Evolutionary conservation across 2,329 filamentous ascomycete species (phyloP).

Genomic region (Trichophyton simii): DNA sequence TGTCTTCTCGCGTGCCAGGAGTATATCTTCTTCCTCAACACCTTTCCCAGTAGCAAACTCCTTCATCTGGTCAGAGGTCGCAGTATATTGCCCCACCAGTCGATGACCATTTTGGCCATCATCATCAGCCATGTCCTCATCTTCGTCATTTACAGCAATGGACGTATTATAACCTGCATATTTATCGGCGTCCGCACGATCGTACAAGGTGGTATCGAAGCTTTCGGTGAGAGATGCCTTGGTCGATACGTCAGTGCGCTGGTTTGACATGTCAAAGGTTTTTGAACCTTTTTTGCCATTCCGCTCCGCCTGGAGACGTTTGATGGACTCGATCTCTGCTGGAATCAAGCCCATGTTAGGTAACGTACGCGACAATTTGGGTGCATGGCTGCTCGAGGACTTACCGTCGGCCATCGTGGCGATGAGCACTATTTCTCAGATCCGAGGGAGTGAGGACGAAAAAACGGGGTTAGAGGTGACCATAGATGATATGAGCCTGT

Average conservation of each 20-base stretch:
- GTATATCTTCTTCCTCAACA: constrained; percentile 82
- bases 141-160: constrained; percentile 65
- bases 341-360: background rate
- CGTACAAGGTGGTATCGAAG: constrained; percentile 82
- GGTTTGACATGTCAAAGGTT: constrained; percentile 63
- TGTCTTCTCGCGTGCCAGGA: constrained; percentile 76
- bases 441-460: background rate
- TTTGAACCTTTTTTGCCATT: constrained; percentile 75
- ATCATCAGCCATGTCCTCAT: constrained; percentile 70
- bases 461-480: background rate
- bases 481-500: background rate
- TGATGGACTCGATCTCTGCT: constrained; percentile 78
- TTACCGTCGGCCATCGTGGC: constrained; percentile 35
- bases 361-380: background rate
- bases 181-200: constrained; percentile 62
- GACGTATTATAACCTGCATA: constrained; percentile 86
- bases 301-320: constrained; percentile 82
- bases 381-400: constrained; percentile 3
- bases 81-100: constrained; percentile 90
- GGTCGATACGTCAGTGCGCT: constrained; percentile 70
- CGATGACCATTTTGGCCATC: constrained; percentile 61
- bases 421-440: background rate
- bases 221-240: constrained; percentile 81
- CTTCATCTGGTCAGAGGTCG: constrained; percentile 79
- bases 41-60: constrained; percentile 78